A percentile compares a stretch with the other conserved stretches of the same genome.
Conservation (phyloP, 257 asterid genomes). For the Solanum medicagineum region DNA sequence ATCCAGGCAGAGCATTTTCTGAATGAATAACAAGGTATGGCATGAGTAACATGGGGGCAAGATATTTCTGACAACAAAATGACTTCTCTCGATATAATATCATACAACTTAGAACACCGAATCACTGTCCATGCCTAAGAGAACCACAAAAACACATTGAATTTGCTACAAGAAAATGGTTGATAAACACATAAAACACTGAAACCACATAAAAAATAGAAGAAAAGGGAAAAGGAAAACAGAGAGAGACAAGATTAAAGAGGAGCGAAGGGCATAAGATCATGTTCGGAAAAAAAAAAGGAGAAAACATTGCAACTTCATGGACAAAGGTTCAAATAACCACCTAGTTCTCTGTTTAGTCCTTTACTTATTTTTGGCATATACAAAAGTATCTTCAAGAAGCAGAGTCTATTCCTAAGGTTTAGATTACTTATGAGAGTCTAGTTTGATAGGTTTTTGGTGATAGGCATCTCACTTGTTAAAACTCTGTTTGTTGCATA, state of each 20-base stretch:
- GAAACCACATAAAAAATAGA: neutral
- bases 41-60: neutral
- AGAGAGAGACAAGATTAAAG: neutral
- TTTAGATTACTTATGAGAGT: neutral
- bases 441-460: neutral
- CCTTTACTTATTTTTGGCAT: neutral
- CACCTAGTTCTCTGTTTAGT: neutral
- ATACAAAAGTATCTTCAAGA: neutral
- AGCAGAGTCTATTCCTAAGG: neutral
- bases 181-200: neutral
- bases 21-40: neutral
- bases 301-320: neutral
- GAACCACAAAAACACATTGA: neutral
- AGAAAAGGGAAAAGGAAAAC: neutral
- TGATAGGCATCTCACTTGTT: neutral
- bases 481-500: neutral
- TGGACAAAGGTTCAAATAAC: neutral
- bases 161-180: neutral
- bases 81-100: neutral
- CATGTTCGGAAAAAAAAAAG: neutral
- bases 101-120: neutral
- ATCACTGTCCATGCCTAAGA: neutral
- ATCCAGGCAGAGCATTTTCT: constrained; percentile 66
- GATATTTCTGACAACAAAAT: neutral
- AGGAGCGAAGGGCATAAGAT: neutral